phyloP scores from a whole-genome alignment of 1,139 yeast species.

The Taphrina flavorubra region DNA sequence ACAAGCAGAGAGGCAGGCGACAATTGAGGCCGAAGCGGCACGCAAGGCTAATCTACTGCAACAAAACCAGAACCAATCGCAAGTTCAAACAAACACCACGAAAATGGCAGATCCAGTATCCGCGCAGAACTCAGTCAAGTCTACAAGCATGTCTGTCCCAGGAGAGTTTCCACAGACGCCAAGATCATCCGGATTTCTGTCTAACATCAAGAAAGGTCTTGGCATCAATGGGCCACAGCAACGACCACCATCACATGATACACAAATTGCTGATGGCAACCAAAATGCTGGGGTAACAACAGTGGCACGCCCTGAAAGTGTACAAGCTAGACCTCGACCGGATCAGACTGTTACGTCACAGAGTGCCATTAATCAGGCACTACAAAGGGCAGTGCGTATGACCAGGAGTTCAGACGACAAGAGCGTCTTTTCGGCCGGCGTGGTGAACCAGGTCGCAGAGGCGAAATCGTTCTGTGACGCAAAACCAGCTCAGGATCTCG shows the following conservation, averaged over 20 bases:
- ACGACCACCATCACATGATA: neutral
- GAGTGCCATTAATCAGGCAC: slow-evolving; percentile 10
- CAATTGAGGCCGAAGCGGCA: slow-evolving; percentile 40
- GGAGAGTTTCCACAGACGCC: slow-evolving; percentile 11
- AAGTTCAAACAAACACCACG: neutral
- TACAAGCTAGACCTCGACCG: slow-evolving; percentile 12
- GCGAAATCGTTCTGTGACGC: slow-evolving; percentile 38
- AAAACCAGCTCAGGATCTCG: slow-evolving; percentile 21
- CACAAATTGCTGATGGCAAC: neutral
- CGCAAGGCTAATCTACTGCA: neutral
- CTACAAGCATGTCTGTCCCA: slow-evolving; percentile 5
- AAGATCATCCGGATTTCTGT: slow-evolving; percentile 15
- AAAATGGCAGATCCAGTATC: neutral
- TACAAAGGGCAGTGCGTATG: slow-evolving; percentile 24
- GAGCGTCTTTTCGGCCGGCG: slow-evolving; percentile 15
- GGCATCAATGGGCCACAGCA: slow-evolving; percentile 7
- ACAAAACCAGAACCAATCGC: slow-evolving; percentile 6
- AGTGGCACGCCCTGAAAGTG: neutral
- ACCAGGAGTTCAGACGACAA: slow-evolving; percentile 25
- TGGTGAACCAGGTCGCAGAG: slow-evolving; percentile 24
- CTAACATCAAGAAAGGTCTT: slow-evolving; percentile 24
- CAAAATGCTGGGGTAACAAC: neutral
- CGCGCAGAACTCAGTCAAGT: neutral
- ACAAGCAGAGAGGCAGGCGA: slow-evolving; percentile 39
- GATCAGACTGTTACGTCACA: slow-evolving; percentile 26